Base-by-base conservation (phyloP, 371 early-diverging fungal genomes). In the Gilbertella persicaria region DNA sequence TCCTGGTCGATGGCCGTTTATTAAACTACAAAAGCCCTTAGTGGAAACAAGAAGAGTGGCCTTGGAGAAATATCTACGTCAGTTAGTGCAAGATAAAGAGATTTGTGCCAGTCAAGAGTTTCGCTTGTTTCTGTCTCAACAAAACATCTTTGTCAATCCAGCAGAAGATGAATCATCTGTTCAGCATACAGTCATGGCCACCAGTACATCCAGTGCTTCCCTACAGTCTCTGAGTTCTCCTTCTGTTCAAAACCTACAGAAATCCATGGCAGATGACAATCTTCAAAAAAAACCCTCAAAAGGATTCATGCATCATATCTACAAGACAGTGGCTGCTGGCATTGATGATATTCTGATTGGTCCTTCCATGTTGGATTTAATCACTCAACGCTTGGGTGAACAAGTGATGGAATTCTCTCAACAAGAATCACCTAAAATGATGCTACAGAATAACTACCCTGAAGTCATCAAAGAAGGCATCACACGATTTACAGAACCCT, bases 61-160 rank as follows among this genome's bases (percentile, higher is more conserved):
- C 5, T 62, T 95, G 35, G 89, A 91, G 58, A 67, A 76, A 9
- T 95, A 94, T 56, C 48, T 95, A 19, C 82, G 86, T 55, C 82
- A 64, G 3, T 55, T 91, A 33, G 50, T 89, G 8, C 68, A 69
- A 13, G 75, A 86, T 45, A 46, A 56, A 12, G 71, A 69, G 2
- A 72, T 87, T 25, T 85, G 87, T 49, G 58, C 71, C 19, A 74
- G 83, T 16, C 69, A 77, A 17, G 79, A 83, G 9, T 61, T 90
- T 17, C 70, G 81, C 10, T 63, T 74, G 20, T 90, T 90, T 52
- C 59, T 90, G 6, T 87, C 89, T 3, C 84, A 83, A 46, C 84
- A 85, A 43, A 81, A 81, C 13, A 58, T 79, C 2, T 80, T 70
- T 45, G 66, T 78, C 2, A 79, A 80, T 13, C 69, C 73, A 4